A percentile compares a stretch with the other conserved stretches of the same genome.
Evolutionary conservation across 192 early-diverging fungal genomes (phyloP).

Genomic region (Linnemannia schmuckeri): DNA sequence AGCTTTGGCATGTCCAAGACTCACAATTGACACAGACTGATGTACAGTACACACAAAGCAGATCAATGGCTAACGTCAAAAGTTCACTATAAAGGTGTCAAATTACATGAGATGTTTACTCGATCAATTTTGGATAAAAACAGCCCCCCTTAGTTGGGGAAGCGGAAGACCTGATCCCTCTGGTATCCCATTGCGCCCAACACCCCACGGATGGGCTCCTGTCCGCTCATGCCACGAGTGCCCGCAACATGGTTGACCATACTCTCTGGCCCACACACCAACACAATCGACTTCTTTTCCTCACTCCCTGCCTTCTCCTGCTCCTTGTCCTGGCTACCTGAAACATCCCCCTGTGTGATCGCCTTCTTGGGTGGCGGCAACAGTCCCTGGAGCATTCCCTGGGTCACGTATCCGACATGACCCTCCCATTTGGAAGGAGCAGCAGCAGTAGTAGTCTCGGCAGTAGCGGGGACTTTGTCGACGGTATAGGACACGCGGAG

Average conservation of each 20-base stretch:
- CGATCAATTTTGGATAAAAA: not conserved
- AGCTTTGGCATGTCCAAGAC: no score
- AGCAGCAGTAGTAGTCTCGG: constrained; percentile 43
- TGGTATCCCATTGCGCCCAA: constrained; percentile 67
- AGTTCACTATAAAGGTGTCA: no score
- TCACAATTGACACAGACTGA: not conserved
- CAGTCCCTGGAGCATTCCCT: constrained; percentile 49
- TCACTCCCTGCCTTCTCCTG: not conserved
- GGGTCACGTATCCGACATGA: constrained; percentile 41
- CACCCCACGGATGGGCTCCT: constrained; percentile 70
- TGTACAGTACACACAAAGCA: not conserved
- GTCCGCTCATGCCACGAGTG: constrained; percentile 60
- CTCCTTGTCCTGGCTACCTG: not conserved
- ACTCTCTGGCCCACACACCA: constrained; percentile 76
- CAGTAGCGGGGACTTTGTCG: constrained; percentile 55
- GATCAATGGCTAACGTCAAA: no score
- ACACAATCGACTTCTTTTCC: constrained; percentile 52
- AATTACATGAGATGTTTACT: not conserved
- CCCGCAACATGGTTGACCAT: constrained; percentile 74
- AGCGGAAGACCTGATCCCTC: constrained; percentile 71
- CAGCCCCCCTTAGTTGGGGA: constrained; percentile 50
- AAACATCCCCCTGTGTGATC: not conserved
- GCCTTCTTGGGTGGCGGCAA: constrained; percentile 30
- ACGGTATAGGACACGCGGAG: constrained; percentile 65
- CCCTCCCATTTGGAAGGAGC: constrained; percentile 47